phyloP scores from a whole-genome alignment of 306 rosid genomes.

The Glycine latifolia region DNA sequence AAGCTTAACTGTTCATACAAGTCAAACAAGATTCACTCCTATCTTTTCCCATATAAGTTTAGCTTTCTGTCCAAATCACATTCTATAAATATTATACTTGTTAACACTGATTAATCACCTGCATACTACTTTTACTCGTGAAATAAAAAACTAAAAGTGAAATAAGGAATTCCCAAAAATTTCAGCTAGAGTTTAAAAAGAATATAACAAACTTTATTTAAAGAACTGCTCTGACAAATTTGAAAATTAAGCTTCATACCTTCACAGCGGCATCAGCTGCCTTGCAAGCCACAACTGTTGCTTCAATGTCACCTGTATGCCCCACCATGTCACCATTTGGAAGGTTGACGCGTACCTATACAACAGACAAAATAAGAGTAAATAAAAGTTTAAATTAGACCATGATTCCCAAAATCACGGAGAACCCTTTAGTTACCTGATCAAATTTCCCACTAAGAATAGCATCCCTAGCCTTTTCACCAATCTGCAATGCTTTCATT shows the following conservation, averaged over 20 bases:
- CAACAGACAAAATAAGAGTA: constrained; percentile 35
- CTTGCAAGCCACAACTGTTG: constrained; percentile 97
- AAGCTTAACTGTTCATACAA: neutral
- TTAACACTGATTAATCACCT: neutral
- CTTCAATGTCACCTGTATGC: constrained; percentile 87
- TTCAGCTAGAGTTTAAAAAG: no score
- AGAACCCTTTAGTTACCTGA: constrained; percentile 47
- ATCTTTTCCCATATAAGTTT: neutral
- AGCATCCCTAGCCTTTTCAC: constrained; percentile 92
- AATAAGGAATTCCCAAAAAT: no score
- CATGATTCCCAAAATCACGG: constrained; percentile 12
- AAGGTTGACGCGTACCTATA: constrained; percentile 90
- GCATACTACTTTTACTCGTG: no score
- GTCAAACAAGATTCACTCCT: neutral
- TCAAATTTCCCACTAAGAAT: constrained; percentile 83
- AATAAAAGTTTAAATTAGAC: constrained; percentile 13
- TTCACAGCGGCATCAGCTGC: constrained; percentile 96
- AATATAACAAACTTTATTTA: neutral
- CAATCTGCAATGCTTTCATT: constrained; percentile 95
- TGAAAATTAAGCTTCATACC: constrained; percentile 56
- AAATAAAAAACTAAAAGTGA: neutral
- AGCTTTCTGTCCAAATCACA: constrained; percentile 17
- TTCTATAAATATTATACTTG: neutral
- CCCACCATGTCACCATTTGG: constrained; percentile 99
- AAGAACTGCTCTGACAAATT: constrained; percentile 15